These are phyloP conservation scores for Flaveria bidentis DNA, from an alignment of 129 eudicot genomes.

Conservation along the genomic window DNA sequence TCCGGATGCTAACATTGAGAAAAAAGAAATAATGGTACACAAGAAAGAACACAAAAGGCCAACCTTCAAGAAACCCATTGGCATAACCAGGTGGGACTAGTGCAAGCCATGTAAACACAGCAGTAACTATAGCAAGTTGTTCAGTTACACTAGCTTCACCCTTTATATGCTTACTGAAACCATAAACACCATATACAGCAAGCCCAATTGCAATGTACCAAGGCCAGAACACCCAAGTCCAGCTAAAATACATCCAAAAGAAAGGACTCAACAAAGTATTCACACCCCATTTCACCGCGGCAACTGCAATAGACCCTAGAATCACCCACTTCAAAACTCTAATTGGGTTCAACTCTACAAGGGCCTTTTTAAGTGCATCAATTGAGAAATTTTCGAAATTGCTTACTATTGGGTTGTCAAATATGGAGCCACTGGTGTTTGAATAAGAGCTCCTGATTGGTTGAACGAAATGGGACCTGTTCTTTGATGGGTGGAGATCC, in stretches of 20 bases:
- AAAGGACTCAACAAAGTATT: slow-evolving; percentile 58
- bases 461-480: slow-evolving; percentile 27
- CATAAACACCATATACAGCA: slow-evolving; percentile 54
- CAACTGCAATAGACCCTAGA: slow-evolving; percentile 46
- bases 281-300: slow-evolving; percentile 51
- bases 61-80: slow-evolving; percentile 86
- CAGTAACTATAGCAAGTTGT: slow-evolving; percentile 63
- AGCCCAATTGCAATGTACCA: slow-evolving; percentile 60
- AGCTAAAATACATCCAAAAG: slow-evolving; percentile 90
- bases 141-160: slow-evolving; percentile 61
- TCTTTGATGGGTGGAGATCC: slow-evolving; percentile 14
- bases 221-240: slow-evolving; percentile 91
- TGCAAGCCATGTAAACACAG: slow-evolving; percentile 72
- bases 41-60: slow-evolving; percentile 77
- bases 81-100: slow-evolving; percentile 76
- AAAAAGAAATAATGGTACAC: slow-evolving; percentile 86
- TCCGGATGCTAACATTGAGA: slow-evolving; percentile 68
- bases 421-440: slow-evolving; percentile 34
- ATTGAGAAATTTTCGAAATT: slow-evolving; percentile 36
- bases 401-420: slow-evolving; percentile 18
- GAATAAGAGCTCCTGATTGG: slow-evolving; percentile 46
- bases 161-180: slow-evolving; percentile 47
- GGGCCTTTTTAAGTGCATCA: slow-evolving; percentile 41
- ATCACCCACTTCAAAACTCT: slow-evolving; percentile 53
- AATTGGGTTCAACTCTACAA: slow-evolving; percentile 53